phyloP scores from a whole-genome alignment of 768 basidiomycete species.

The Boletellus ananiceps region DNA sequence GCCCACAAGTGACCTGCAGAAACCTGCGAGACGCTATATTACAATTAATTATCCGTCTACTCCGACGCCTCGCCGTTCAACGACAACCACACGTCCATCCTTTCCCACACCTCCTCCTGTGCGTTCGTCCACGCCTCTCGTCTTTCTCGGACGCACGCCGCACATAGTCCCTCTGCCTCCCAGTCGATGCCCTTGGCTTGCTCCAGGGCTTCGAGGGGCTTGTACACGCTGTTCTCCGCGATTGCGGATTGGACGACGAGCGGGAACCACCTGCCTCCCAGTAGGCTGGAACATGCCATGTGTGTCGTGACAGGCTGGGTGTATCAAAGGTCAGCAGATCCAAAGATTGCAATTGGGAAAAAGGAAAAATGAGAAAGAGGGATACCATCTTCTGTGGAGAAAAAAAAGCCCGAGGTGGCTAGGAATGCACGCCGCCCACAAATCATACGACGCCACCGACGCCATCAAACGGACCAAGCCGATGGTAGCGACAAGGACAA shows the following conservation, averaged over 20 bases:
- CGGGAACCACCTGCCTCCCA: conserved; percentile 70
- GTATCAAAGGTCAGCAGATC: neutral
- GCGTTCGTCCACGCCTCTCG: conserved; percentile 62
- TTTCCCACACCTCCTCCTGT: conserved; percentile 54
- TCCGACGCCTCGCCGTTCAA: conserved; percentile 4
- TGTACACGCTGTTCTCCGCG: conserved; percentile 56
- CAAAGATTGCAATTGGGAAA: neutral
- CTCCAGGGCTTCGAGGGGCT: conserved; percentile 68
- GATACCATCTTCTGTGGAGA: too few relatives aligned
- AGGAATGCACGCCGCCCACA: neutral
- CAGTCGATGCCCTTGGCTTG: conserved; percentile 56
- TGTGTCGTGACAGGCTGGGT: conserved; percentile 51
- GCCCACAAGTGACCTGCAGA: too few relatives aligned
- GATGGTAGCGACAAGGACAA: neutral
- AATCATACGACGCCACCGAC: neutral
- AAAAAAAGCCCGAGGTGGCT: neutral
- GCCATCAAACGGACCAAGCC: neutral
- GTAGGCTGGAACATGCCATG: conserved; percentile 67
- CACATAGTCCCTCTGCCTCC: conserved; percentile 54
- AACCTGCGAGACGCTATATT: too few relatives aligned
- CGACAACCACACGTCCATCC: conserved; percentile 56
- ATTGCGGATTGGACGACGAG: conserved; percentile 67
- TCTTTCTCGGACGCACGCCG: conserved; percentile 54
- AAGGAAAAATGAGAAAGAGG: too few relatives aligned
- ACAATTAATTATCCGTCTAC: neutral